Conservation (phyloP, 805 yeast species). For the Hanseniaspora clermontiae region DNA sequence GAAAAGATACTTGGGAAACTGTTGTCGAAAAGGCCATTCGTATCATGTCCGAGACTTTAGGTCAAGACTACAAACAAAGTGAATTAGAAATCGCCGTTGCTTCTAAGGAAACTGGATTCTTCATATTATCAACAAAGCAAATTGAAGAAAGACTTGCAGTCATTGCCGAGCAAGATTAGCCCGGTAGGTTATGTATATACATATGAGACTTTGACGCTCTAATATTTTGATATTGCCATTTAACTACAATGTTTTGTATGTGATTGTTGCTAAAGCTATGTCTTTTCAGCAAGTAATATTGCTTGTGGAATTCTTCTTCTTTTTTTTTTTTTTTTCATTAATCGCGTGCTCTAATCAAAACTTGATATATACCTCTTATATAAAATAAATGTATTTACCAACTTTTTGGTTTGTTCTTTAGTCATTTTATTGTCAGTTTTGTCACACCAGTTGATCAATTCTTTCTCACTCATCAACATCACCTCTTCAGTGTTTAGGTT, state of each 20-base stretch:
- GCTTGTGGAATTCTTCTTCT: too few relatives aligned
- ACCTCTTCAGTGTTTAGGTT: conserved; percentile 1
- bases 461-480: neutral
- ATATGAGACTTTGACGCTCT: too few relatives aligned
- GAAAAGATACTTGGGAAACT: conserved; percentile 46
- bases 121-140: conserved; percentile 65
- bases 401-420: neutral
- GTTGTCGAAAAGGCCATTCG: conserved; percentile 84
- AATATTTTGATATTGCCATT: too few relatives aligned
- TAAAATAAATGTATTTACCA: conserved; percentile 5
- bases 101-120: conserved; percentile 51
- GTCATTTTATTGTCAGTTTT: neutral
- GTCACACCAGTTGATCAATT: neutral
- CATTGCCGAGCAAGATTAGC: conserved; percentile 87
- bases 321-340: too few relatives aligned
- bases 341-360: neutral
- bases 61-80: conserved; percentile 85
- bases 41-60: conserved; percentile 71
- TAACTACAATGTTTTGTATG: too few relatives aligned
- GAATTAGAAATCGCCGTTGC: conserved; percentile 93
- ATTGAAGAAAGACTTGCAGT: conserved; percentile 88
- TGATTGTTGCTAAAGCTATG: too few relatives aligned
- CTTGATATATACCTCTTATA: conserved; percentile 3
- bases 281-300: too few relatives aligned
- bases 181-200: too few relatives aligned